Evolutionary conservation across 441 rosid species (phyloP), one percentile per base, ranked within the genome.

Genomic region (Geranium incanum): DNA sequence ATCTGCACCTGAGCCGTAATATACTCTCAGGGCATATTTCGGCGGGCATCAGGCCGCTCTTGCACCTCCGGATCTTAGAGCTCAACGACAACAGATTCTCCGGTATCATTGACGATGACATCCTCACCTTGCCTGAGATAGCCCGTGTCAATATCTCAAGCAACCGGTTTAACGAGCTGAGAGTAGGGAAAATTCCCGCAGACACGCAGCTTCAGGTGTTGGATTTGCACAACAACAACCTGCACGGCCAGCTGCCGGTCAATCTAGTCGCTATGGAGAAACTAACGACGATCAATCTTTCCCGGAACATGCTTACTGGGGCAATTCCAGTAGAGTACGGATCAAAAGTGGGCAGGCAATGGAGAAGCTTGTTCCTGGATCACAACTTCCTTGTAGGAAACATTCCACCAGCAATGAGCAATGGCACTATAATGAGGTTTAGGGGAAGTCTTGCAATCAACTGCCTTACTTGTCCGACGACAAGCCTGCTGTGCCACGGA

Each of bases 371-470:
- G 70, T 82, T 77, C 81, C 75, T 86, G 43, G 84, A 85, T 71
- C 70, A 83, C 71, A 86, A 88, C 75, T 82, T 82, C 77, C 86
- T 82, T 0, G 36, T 78, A 11, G 93, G 89, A 50, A 67, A 71
- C 72, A 75, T 85, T 67, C 88, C 93, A 9, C 69, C 60, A 4
- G 75, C 81, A 81, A 81, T 85, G 59, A 48, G 52, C 28, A 50
- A 59, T 59, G 65, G 16, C 39, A 38, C 41, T 13, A 36, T 75
- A 68, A 64, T 12, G 36, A 75, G 65, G 71, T 71, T 78, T 23
- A 78, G 71, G 81, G 88, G 88, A 65, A 88, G 80, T 73, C 80
- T 88, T 73, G 86, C 86, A 1, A 75, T 71, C 66, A 88, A 86
- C 77, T 83, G 88, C 77, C 78, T 82, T 28, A 77, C 69, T 11